A percentile compares a stretch with the other conserved stretches of the same genome.
These are phyloP conservation scores for Sugiyamaella americana DNA, from an alignment of 805 yeast genomes.

Conservation along the genomic window DNA sequence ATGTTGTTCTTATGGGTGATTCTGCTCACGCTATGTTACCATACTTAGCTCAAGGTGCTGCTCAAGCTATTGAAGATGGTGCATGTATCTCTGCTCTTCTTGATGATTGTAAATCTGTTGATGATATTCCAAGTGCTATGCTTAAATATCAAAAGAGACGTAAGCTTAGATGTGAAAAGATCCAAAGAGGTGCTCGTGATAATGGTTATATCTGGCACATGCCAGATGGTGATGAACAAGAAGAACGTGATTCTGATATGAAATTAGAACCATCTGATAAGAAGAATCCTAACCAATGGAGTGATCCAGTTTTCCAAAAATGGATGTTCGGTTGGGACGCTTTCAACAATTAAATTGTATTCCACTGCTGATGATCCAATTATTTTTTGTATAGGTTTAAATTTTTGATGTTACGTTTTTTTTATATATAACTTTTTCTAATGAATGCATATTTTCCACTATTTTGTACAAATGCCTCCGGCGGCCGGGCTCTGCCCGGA, in stretches of 20 bases:
- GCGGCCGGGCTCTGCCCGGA: no score
- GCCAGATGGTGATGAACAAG: slow-evolving; percentile 13
- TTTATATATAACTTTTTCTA: no score
- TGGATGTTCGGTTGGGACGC: slow-evolving; percentile 15
- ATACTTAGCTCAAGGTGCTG: slow-evolving; percentile 9
- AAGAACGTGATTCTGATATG: slow-evolving; percentile 10
- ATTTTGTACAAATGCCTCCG: no score
- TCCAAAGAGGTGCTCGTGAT: slow-evolving; percentile 6
- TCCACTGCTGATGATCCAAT: not conserved
- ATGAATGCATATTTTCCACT: not conserved
- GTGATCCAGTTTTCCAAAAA: slow-evolving; percentile 9
- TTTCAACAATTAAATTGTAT: not conserved
- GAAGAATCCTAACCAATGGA: slow-evolving; percentile 13
- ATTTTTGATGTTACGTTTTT: no score
- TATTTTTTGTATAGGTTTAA: not conserved
- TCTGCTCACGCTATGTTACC: slow-evolving; percentile 12
- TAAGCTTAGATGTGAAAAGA: slow-evolving; percentile 4
- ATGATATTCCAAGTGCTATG: slow-evolving; percentile 5
- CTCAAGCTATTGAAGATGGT: slow-evolving; percentile 12
- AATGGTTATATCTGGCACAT: slow-evolving; percentile 9
- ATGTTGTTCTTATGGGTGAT: slow-evolving; percentile 12
- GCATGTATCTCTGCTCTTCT: slow-evolving; percentile 10
- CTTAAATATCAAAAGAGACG: slow-evolving; percentile 8
- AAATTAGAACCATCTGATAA: slow-evolving; percentile 7
- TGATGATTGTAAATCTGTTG: slow-evolving; percentile 1